Evolutionary conservation across 805 yeast genomes (phyloP), one percentile per base, ranked within the genome.

Genomic region (Candida sphagnicola): DNA sequence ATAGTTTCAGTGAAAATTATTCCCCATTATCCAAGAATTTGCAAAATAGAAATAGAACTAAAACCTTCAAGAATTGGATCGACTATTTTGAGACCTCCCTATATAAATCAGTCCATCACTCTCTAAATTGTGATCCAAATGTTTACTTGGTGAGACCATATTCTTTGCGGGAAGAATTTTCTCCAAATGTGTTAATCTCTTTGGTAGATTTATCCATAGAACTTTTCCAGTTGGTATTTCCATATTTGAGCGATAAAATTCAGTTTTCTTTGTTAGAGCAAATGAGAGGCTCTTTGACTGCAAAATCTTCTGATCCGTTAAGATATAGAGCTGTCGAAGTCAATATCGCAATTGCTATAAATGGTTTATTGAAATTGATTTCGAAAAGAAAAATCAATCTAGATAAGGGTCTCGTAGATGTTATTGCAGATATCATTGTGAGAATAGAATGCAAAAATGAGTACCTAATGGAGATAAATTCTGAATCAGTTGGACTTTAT

Each of bases 221-320:
- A 43, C 68, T 90, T 1, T 86, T 89, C 53, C 78, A 85, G 4
- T 53, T 74, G 6, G 70, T 84, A 1, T 83, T 91, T 46, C 86
- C 95, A 0, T 67, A 71, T 41, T 73, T 91, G 47, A 78, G 90
- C 5, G 61, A 77, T 4, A 85, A 87, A 44, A 84, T 93, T 38
- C 97, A 91, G 52, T 81, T 83, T 41, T 88, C 97, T 1, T 70
- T 93, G n/a, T 59, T 93, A 15, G 97, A 91, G 51, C 85, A 81
- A 38, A 60, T 93, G 44, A 74, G 89, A 46, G 67, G 82, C 3
- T 57, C 70, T 1, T 41, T 75, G 34, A 67, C 77, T 19, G 61
- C 70, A 21, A 50, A 62, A 45, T 37, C 53, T 0, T 39, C 53
- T 11, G 68, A 64, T 39, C 62, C 67, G 0, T 43, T 64, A 18